Percentiles rank a stretch among this genome's conserved stretches.
These are phyloP conservation scores for Populus trichocarpa DNA, from an alignment of 441 rosid species.

Conservation along the genomic window DNA sequence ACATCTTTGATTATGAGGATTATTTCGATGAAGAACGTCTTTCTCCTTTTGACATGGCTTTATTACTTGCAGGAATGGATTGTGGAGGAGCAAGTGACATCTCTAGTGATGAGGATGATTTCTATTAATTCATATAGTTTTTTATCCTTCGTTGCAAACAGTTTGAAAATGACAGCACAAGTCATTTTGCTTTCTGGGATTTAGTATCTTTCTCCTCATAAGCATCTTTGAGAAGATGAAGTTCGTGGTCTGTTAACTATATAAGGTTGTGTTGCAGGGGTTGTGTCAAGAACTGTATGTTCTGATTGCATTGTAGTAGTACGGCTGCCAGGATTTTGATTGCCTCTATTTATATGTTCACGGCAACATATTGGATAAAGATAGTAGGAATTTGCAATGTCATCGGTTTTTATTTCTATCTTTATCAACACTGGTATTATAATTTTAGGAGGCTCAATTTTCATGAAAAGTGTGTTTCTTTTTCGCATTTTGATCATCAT, in stretches of 20 bases:
- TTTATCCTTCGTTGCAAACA: not conserved
- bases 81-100: constrained; percentile 34
- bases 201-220: not conserved
- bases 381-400: not conserved
- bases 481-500: too few species aligned
- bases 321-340: not conserved
- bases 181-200: not conserved
- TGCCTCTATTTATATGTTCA: not conserved
- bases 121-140: constrained; percentile 12
- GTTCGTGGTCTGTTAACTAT: not conserved
- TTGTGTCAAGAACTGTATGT: not conserved
- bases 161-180: not conserved
- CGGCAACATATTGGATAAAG: not conserved
- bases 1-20: not conserved
- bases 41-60: constrained; percentile 42
- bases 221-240: not conserved
- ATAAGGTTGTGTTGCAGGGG: not conserved
- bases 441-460: too few species aligned
- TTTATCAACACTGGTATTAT: too few species aligned
- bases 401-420: not conserved
- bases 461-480: too few species aligned
- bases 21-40: constrained; percentile 28
- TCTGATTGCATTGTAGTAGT: not conserved
- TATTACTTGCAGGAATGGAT: constrained; percentile 43
- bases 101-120: constrained; percentile 46